Conservation (phyloP, 331 rosid genomes). For the Acacia concinna region DNA sequence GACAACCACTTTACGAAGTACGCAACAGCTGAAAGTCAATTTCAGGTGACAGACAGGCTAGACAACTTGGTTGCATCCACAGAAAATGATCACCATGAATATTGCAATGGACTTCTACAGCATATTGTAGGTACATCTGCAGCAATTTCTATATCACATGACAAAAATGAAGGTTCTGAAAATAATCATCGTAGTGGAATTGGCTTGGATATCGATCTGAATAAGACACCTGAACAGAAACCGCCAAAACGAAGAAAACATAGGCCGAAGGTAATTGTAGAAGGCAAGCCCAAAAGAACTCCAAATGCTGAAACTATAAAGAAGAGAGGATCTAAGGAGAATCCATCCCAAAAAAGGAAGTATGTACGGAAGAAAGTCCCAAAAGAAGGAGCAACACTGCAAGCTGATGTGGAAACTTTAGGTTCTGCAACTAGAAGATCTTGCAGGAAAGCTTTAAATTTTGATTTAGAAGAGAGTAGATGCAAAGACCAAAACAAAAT, state of each 20-base stretch:
- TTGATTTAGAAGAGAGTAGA: conserved; percentile 54
- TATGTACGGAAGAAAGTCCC: conserved; percentile 29
- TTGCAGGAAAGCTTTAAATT: conserved; percentile 61
- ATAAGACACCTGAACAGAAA: conserved; percentile 76
- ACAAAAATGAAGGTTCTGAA: conserved; percentile 42
- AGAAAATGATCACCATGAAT: conserved; percentile 48
- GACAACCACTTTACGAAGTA: conserved; percentile 37
- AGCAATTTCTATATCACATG: conserved; percentile 38
- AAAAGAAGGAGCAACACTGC: conserved; percentile 45
- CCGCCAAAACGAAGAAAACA: conserved; percentile 69
- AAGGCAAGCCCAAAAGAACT: conserved; percentile 63
- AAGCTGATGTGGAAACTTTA: conserved; percentile 35
- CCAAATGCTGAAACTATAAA: conserved; percentile 49
- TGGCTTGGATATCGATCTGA: conserved; percentile 58
- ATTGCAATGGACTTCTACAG: conserved; percentile 53
- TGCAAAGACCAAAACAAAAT: conserved; percentile 38
- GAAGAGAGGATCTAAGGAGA: conserved; percentile 39
- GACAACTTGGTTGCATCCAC: conserved; percentile 34
- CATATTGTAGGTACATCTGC: conserved; percentile 65
- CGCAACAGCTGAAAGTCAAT: conserved; percentile 45
- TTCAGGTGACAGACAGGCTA: conserved; percentile 46
- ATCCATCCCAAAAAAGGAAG: conserved; percentile 60
- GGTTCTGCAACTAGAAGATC: conserved; percentile 42
- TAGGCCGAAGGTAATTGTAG: conserved; percentile 87
- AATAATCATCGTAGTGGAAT: conserved; percentile 36